Conservation (phyloP, 1,284 basidiomycete genomes). For the Anthracocystis panici-leucophaei region DNA sequence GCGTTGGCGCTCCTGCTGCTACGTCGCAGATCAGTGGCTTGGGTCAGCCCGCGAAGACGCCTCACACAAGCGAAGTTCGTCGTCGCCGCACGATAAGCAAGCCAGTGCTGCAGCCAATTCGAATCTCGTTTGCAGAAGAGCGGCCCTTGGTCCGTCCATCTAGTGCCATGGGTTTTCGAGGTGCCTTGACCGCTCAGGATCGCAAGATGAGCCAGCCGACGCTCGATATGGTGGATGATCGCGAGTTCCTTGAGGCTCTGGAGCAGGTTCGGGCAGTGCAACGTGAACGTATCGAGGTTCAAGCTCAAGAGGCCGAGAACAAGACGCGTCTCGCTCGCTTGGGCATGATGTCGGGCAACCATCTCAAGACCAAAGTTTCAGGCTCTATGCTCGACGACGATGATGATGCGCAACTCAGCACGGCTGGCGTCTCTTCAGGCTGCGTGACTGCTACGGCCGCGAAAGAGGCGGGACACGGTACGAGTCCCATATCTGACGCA, state of each 20-base stretch:
- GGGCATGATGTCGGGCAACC: slow-evolving; percentile 35
- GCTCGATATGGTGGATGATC: slow-evolving; percentile 62
- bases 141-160: slow-evolving; percentile 18
- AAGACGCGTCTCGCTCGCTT: slow-evolving; percentile 36
- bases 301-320: slow-evolving; percentile 36
- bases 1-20: neutral
- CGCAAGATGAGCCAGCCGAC: slow-evolving; percentile 62
- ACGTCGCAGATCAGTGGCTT: neutral
- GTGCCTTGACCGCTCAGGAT: slow-evolving; percentile 20
- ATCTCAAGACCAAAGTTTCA: slow-evolving; percentile 31
- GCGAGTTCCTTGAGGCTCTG: slow-evolving; percentile 61
- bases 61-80: slow-evolving; percentile 6
- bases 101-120: slow-evolving; percentile 31
- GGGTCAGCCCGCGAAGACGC: neutral
- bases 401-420: neutral
- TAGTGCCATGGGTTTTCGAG: slow-evolving; percentile 36
- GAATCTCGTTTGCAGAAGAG: slow-evolving; percentile 19
- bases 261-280: slow-evolving; percentile 58
- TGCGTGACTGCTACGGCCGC: neutral
- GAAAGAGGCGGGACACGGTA: neutral
- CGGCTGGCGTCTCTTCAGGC: neutral
- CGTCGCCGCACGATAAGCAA: slow-evolving; percentile 31
- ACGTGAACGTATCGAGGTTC: slow-evolving; percentile 51
- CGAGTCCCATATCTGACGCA: neutral
- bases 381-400: slow-evolving; percentile 26